Evolutionary conservation across 225 moss, liverwort and hornwort genomes (phyloP).

Genomic region (Anthoceros angustus): DNA sequence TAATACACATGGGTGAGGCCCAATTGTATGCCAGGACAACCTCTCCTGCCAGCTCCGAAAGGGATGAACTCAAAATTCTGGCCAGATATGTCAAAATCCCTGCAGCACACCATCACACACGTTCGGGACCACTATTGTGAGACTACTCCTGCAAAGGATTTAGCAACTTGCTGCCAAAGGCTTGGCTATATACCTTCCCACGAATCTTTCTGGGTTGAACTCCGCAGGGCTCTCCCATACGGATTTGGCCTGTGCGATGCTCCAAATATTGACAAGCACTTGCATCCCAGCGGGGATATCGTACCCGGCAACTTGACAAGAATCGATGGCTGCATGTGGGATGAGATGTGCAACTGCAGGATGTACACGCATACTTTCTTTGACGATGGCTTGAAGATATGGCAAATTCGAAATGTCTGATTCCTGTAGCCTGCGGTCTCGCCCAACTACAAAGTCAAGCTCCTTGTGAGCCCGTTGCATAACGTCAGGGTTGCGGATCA

Average conservation of each 20-base stretch:
- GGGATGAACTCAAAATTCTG: background rate
- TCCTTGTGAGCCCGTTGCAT: background rate
- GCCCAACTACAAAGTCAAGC: background rate
- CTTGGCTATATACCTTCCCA: background rate
- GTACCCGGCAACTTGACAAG: background rate
- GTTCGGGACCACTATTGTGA: background rate
- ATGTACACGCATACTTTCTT: background rate
- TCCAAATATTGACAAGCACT: background rate
- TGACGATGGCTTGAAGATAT: background rate
- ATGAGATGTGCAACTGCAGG: background rate
- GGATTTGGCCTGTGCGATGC: background rate
- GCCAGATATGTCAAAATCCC: conserved; percentile 3
- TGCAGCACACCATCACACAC: background rate
- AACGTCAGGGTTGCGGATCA: background rate
- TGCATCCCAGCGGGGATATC: background rate
- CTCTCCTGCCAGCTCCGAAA: background rate
- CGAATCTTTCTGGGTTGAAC: background rate
- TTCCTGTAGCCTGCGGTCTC: background rate
- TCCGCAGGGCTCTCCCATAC: background rate
- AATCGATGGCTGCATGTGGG: conserved; percentile 3
- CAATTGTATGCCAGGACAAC: background rate
- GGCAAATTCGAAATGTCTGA: background rate
- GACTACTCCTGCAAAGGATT: background rate
- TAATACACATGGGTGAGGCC: background rate
- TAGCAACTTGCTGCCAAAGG: background rate